Evolutionary conservation across 169 alveolate species (phyloP), one percentile per base, ranked within the genome.

Genomic region (Plasmodium fragile): DNA sequence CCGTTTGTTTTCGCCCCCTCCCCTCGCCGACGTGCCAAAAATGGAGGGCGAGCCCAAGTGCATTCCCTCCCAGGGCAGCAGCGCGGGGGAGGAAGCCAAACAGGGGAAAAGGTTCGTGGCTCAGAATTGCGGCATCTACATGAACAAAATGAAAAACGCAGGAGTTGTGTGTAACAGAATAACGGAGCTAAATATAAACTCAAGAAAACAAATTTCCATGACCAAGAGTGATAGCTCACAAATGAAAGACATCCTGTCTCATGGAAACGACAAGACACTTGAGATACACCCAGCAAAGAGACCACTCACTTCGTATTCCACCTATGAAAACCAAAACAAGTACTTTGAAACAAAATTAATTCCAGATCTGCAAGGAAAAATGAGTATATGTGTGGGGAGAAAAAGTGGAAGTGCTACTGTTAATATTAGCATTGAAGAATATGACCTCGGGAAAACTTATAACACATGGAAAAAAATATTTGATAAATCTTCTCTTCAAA

Each of bases 391-490:
- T 49, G 94, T 89, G 25, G 94, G 94, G 8, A 77, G 94, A 89
- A 89, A 89, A 78, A 79, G 94, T 49, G 94, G 94, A 65, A 89
- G 94, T 55, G 94, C 94, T 28, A 89, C 94, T 4, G 94, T 89
- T 5, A 53, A 89, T 28, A 89, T 89, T 4, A 53, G 79, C 22
- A 89, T 89, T 45, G 94, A 89, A 78, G 94, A 89, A 28, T 89
- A 89, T 79, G 94, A 89, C 32, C 39, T 89, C 18, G 94, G 81
- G 28, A 89, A 89, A 80, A 89, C 94, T 16, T 89, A 89, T 49
- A 84, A 52, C 81, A 89, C 94, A 55, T 89, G 94, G 94, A 89
- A 89, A 89, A 89, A 28, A 79, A 69, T 72, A 43, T 16, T 80
- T 28, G 87, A 81, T 11, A 89, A 89, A 89, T 55, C 81, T 32